Evolutionary conservation across 495 filamentous ascomycete genomes (phyloP).

Genomic region (Daldinia grandis): DNA sequence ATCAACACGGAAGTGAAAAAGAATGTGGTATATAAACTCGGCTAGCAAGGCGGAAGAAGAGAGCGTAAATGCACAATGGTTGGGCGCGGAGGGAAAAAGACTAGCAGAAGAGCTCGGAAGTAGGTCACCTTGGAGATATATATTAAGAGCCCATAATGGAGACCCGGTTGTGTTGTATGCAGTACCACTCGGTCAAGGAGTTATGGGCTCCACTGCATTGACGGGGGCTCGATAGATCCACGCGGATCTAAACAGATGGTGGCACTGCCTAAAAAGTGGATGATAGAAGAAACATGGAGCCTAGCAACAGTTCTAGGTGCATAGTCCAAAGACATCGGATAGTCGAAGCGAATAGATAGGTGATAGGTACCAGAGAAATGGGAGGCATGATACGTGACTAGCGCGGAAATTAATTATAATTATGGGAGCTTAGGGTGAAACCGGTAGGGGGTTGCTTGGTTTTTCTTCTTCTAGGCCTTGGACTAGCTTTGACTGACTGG

Average conservation of each 20-base stretch:
- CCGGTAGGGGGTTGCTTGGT: conserved; percentile 16
- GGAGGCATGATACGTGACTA: conserved; percentile 22
- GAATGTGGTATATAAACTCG: conserved; percentile 46
- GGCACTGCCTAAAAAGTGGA: conserved; percentile 38
- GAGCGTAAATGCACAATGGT: conserved; percentile 36
- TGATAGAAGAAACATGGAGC: conserved; percentile 8
- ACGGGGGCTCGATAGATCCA: conserved; percentile 27
- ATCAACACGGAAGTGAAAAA: conserved; percentile 36
- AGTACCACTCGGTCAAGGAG: conserved; percentile 21
- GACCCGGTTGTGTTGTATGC: conserved; percentile 14
- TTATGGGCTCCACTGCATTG: conserved; percentile 7
- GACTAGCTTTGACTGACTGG: conserved; percentile 4
- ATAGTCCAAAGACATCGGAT: conserved; percentile 21
- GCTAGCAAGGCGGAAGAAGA: conserved; percentile 43
- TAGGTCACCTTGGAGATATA: conserved; percentile 44
- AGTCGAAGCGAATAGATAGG: conserved; percentile 12
- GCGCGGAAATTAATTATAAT: conserved; percentile 42
- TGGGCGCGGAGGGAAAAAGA: conserved; percentile 32
- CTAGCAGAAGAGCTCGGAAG: conserved; percentile 30
- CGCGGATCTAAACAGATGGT: conserved; percentile 28
- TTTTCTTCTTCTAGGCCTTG: background rate
- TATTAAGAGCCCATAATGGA: conserved; percentile 43
- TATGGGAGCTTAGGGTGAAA: conserved; percentile 38
- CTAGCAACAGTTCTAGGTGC: background rate
- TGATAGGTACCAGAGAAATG: conserved; percentile 20